phyloP scores from a whole-genome alignment of 129 eudicot genomes.

The Rutidosis leptorrhynchoides region DNA sequence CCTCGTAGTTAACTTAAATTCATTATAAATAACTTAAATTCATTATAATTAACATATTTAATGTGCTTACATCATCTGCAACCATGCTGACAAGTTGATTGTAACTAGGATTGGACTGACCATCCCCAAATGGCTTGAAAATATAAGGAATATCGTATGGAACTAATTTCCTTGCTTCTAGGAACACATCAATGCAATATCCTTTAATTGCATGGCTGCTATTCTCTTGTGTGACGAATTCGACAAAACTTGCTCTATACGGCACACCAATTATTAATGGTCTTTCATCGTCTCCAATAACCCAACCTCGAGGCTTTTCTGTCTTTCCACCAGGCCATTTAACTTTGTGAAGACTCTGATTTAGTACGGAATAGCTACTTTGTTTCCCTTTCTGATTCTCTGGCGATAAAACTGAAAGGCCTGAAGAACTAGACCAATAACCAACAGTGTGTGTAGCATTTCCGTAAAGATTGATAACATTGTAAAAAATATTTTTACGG shows the following conservation, averaged over 20 bases:
- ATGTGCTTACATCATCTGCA: constrained; percentile 47
- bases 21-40: too few species aligned
- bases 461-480: constrained; percentile 32
- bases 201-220: constrained; percentile 45
- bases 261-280: constrained; percentile 62
- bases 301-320: constrained; percentile 70
- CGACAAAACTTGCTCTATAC: constrained; percentile 44
- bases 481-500: constrained; percentile 39
- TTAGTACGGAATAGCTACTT: constrained; percentile 17
- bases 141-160: constrained; percentile 53
- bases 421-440: constrained; percentile 65
- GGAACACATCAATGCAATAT: constrained; percentile 62
- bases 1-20: too few species aligned
- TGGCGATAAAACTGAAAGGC: constrained; percentile 51
- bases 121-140: constrained; percentile 50
- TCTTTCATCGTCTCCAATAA: constrained; percentile 44
- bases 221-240: constrained; percentile 52
- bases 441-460: constrained; percentile 43
- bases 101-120: constrained; percentile 48
- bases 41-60: too few species aligned
- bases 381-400: constrained; percentile 31
- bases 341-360: constrained; percentile 38
- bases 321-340: constrained; percentile 67
- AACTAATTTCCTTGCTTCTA: constrained; percentile 43
- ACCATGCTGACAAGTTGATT: constrained; percentile 45